Percentiles rank a stretch among this genome's conserved stretches.
These are phyloP conservation scores for Acacia confusa DNA, from an alignment of 306 rosid species.

Conservation along the genomic window DNA sequence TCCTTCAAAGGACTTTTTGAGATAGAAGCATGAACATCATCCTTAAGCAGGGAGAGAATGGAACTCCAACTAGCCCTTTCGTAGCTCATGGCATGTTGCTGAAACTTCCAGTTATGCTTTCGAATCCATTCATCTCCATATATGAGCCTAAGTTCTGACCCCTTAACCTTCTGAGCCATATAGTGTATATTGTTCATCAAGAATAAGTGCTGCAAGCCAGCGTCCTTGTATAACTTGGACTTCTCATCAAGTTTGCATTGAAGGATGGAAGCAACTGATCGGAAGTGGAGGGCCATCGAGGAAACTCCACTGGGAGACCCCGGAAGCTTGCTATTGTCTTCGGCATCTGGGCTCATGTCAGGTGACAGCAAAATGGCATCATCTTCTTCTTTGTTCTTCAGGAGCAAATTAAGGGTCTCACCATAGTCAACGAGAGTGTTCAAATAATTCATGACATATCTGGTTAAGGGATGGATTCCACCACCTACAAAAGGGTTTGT, in stretches of 20 bases:
- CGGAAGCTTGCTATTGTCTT: conserved; percentile 26
- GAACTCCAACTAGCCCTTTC: conserved; percentile 67
- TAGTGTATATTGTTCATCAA: conserved; percentile 69
- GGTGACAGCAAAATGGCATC: conserved; percentile 40
- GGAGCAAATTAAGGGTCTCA: conserved; percentile 48
- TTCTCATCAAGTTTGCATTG: conserved; percentile 57
- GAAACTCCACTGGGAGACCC: conserved; percentile 24
- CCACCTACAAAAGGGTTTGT: conserved; percentile 54
- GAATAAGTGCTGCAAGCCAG: conserved; percentile 59
- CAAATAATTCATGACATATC: conserved; percentile 65
- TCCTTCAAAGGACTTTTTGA: conserved; percentile 50
- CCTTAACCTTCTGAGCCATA: conserved; percentile 68
- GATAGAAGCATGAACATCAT: conserved; percentile 49
- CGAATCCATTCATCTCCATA: conserved; percentile 65
- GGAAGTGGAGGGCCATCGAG: conserved; percentile 41
- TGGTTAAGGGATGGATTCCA: conserved; percentile 61
- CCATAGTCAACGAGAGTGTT: conserved; percentile 52
- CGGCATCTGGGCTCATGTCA: conserved; percentile 40
- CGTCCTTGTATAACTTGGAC: conserved; percentile 54
- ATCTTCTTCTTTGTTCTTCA: conserved; percentile 39
- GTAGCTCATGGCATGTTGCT: conserved; percentile 55
- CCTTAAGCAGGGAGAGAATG: conserved; percentile 49
- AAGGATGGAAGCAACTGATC: conserved; percentile 43
- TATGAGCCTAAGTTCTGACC: conserved; percentile 49
- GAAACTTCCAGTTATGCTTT: conserved; percentile 54